Percentiles rank a stretch among this genome's conserved stretches.
These are phyloP conservation scores for Naganishia onofrii DNA, from an alignment of 768 basidiomycete genomes.

Conservation along the genomic window DNA sequence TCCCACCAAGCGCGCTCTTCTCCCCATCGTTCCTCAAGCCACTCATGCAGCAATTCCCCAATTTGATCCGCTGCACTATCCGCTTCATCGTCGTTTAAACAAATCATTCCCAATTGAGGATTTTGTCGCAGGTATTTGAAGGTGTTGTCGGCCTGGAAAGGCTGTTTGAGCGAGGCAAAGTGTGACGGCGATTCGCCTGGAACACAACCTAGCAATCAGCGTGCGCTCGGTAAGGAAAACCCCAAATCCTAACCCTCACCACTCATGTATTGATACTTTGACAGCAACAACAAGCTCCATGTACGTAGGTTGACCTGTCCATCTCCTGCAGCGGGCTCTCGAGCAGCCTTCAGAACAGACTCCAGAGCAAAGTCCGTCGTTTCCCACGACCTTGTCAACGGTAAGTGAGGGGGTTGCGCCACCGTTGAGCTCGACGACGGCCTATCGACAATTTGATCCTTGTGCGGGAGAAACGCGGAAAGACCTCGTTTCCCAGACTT, in stretches of 20 bases:
- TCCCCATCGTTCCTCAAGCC: constrained; percentile 43
- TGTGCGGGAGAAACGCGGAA: constrained; percentile 41
- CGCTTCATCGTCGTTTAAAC: constrained; percentile 47
- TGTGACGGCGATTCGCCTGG: constrained; percentile 37
- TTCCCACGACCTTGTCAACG: constrained; percentile 40
- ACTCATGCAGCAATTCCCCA: constrained; percentile 31
- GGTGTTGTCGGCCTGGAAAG: constrained; percentile 26
- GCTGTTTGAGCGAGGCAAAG: constrained; percentile 37
- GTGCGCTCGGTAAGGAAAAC: too few species aligned
- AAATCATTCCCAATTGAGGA: constrained; percentile 38
- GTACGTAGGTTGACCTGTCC: constrained; percentile 37
- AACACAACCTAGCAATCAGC: background rate
- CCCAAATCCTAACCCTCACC: too few species aligned
- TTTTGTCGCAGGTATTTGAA: constrained; percentile 31
- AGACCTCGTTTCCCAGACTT: constrained; percentile 43
- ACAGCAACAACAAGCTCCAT: constrained; percentile 46
- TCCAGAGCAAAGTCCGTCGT: constrained; percentile 42
- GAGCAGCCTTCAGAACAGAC: constrained; percentile 34
- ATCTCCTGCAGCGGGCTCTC: constrained; percentile 10
- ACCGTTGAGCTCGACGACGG: constrained; percentile 24
- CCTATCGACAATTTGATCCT: constrained; percentile 12
- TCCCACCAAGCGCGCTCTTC: constrained; percentile 33
- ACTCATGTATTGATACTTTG: constrained; percentile 44
- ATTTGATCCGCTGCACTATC: constrained; percentile 26
- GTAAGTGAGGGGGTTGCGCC: constrained; percentile 43